Base-by-base conservation (phyloP, 2,329 filamentous ascomycete genomes). In the Talaromyces sp. region DNA sequence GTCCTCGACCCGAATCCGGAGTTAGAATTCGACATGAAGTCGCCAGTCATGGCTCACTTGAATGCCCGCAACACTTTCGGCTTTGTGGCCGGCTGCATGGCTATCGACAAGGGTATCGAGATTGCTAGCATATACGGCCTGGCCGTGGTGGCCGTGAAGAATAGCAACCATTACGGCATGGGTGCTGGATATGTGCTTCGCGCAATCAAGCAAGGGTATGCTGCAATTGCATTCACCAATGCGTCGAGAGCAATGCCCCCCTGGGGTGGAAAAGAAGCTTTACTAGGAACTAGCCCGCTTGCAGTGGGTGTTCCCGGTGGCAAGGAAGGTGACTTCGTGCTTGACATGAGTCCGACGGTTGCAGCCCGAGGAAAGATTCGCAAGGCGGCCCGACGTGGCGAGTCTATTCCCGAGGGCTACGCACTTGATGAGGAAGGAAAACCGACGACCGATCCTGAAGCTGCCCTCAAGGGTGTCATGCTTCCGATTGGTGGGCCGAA, bases 191-290 rank as follows among this genome's bases (percentile, higher is more conserved):
- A 69, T 27, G 62, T 70, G 12, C 61, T 68, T 18, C 68, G 64
- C 4, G 69, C 69, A 2, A 51, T 71, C 5, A 47, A 64, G 28
- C 7, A 54, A 16, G 68, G 65, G 8, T 63, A 64, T 52, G 62
- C 61, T 10, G 63, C 66, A 58, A 62, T 76, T 3, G 73, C 72
- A 0, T 76, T 75, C 61, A 76, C 74, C 5, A 76, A 76, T 56
- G 71, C 72, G 0, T 67, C 66, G 7, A 68, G 68, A 0, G 69
- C 69, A 14, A 67, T 77, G 59, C 72, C 74, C 0, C 70, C 73
- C 0, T 77, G 71, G 67, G 75, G 74, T 14, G 71, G 51, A 14
- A 63, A 61, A 31, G 60, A 61, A n/a, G 51, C 56, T 10, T 52
- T 63, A 40, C 31, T 64, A n/a, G 65, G 59, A 3, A 66, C 57